Evolutionary conservation across 768 basidiomycete species (phyloP), one percentile per base, ranked within the genome.

Genomic region (Cubamyces sp.): DNA sequence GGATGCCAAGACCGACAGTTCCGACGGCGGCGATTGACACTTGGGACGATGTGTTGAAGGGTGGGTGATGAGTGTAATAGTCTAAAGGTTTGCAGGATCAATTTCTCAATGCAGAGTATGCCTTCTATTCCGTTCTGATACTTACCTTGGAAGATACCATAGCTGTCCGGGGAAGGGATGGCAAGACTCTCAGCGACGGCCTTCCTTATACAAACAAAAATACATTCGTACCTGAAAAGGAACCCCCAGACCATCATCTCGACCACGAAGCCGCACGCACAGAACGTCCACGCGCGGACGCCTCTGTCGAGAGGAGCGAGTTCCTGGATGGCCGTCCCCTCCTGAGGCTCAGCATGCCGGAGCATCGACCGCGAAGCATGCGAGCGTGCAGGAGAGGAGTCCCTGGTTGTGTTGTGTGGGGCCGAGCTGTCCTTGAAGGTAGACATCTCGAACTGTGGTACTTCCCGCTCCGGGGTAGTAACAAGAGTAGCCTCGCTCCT

Each of bases 241-340:
- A 70, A 68, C 0, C 66, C 69, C 69, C 68, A 71, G 8, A 69
- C 59, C 56, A 69, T 56, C 49, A 57, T 65, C 57, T 69, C 68
- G 7, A 68, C 48, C 23, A 66, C 37, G 60, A 71, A 69, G 2
- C 57, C 61, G n/a, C 64, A 64, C 1, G 62, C 61, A 39, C 66
- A 65, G 54, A 71, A 71, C 3, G 62, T 48, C 69, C 66, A 70
- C n/a, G 69, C 69, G 25, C 54, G 39, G 28, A 64, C 23, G 26
- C 69, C 68, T 23, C 62, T 57, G 26, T 70, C 68, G 16, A 69
- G 47, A 2, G 66, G 58, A 0, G 63, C 59, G 3, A 70, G 68
- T 28, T 69, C 66, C n/a, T 67, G 66, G 23, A 67, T 50, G 19
- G 55, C 61, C 34, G 62, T 34, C 1, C 62, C 62, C 21, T 63